Percentiles rank a stretch among this genome's conserved stretches.
Evolutionary conservation across 305 asterid genomes (phyloP).

Genomic region (Rubia tinctorum): DNA sequence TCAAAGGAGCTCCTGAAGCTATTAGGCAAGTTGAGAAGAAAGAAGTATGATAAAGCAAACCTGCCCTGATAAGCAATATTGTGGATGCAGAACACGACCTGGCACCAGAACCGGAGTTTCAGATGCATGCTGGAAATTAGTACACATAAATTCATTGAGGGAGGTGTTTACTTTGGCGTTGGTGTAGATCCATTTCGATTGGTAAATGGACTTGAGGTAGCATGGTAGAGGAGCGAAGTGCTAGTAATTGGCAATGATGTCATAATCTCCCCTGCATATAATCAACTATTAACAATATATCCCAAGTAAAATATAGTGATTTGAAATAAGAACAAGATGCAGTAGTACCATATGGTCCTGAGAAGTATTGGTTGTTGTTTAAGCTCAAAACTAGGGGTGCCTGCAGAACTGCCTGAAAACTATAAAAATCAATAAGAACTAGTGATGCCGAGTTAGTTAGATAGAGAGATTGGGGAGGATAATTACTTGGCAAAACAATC

Average conservation of each 20-base stretch:
- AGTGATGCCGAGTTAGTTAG: neutral
- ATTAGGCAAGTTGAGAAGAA: slow-evolving; percentile 76
- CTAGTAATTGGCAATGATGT: slow-evolving; percentile 91
- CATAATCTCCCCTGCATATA: slow-evolving; percentile 85
- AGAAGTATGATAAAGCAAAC: slow-evolving; percentile 65
- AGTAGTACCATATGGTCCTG: slow-evolving; percentile 76
- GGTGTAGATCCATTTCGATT: slow-evolving; percentile 69
- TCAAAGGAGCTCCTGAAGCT: slow-evolving; percentile 71
- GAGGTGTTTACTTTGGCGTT: slow-evolving; percentile 52
- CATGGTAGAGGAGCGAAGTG: slow-evolving; percentile 90
- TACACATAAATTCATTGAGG: neutral
- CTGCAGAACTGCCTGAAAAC: slow-evolving; percentile 85
- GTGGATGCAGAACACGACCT: slow-evolving; percentile 97
- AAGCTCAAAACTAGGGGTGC: slow-evolving; percentile 76
- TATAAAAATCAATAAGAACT: neutral
- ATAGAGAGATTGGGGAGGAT: neutral
- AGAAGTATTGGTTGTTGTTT: slow-evolving; percentile 56
- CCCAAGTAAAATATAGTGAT: too few species aligned
- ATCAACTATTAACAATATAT: too few species aligned
- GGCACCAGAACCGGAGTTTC: slow-evolving; percentile 15
- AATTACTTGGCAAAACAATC: slow-evolving; percentile 76
- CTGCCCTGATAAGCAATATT: slow-evolving; percentile 97
- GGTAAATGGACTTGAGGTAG: slow-evolving; percentile 79
- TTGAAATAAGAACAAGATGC: too few species aligned
- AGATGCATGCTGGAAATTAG: slow-evolving; percentile 15